Conservation (phyloP, 1,139 yeast species). For the Debaryomycetaceae sp. region DNA sequence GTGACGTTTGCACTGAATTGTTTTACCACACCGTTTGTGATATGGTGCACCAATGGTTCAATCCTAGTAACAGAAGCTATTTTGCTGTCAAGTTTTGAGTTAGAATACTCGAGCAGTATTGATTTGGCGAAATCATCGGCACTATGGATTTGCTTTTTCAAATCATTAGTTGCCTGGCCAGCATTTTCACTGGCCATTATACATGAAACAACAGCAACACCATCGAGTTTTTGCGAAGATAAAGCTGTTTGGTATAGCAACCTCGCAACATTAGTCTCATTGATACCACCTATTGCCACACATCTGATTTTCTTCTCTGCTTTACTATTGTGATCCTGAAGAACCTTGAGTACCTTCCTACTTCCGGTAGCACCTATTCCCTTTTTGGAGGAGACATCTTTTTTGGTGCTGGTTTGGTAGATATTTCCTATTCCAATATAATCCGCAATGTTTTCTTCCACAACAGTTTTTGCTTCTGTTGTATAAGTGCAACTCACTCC, state of each 20-base stretch:
- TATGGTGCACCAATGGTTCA: conserved; percentile 76
- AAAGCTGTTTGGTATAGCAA: conserved; percentile 51
- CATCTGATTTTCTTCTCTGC: conserved; percentile 35
- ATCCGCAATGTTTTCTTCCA: conserved; percentile 57
- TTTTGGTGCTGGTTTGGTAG: conserved; percentile 72
- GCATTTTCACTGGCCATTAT: conserved; percentile 72
- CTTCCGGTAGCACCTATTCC: conserved; percentile 68
- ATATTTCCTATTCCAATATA: conserved; percentile 88
- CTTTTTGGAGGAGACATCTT: conserved; percentile 39
- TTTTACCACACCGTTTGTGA: conserved; percentile 87
- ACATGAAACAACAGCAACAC: conserved; percentile 84
- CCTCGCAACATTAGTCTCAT: conserved; percentile 56
- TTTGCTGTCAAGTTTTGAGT: conserved; percentile 1
- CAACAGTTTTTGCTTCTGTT: conserved; percentile 57
- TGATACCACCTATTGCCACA: conserved; percentile 88
- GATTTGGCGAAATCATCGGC: conserved; percentile 7
- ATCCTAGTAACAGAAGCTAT: conserved; percentile 3
- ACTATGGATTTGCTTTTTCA: conserved; percentile 15
- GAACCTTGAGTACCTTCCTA: conserved; percentile 48
- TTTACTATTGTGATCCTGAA: conserved; percentile 30
- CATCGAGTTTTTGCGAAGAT: conserved; percentile 56
- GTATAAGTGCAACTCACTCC: conserved; percentile 73
- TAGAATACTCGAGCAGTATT: neutral
- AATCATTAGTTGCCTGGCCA: conserved; percentile 45
- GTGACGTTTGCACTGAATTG: conserved; percentile 89